phyloP scores from a whole-genome alignment of 2,329 filamentous ascomycete genomes.

The Neoarthrinium moseri region DNA sequence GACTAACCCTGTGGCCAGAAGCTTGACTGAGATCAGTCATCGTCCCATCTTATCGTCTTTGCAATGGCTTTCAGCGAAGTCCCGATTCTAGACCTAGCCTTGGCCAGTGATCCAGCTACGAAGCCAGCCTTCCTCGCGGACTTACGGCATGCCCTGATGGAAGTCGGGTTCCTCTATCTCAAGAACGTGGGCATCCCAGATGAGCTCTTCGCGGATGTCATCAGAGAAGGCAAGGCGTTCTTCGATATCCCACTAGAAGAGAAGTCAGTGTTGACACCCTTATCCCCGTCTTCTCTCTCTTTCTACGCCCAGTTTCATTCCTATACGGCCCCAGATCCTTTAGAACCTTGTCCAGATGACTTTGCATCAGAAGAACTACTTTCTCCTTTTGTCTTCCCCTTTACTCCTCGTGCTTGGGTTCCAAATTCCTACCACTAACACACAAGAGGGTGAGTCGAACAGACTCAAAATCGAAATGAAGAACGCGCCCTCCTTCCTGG shows the following conservation, averaged over 20 bases:
- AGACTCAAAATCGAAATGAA: constrained; percentile 71
- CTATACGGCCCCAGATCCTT: neutral
- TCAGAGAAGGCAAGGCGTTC: constrained; percentile 67
- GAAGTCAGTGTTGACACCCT: constrained; percentile 51
- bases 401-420: too few relatives aligned
- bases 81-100: constrained; percentile 73
- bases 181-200: constrained; percentile 74
- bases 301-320: too few relatives aligned
- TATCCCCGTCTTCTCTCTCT: neutral
- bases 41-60: too few relatives aligned
- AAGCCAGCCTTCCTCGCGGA: constrained; percentile 72
- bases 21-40: too few relatives aligned
- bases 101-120: constrained; percentile 59
- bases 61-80: constrained; percentile 71
- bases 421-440: too few relatives aligned
- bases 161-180: constrained; percentile 87
- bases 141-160: constrained; percentile 73
- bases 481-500: constrained; percentile 69
- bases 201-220: constrained; percentile 63
- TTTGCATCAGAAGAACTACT: too few relatives aligned
- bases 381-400: too few relatives aligned
- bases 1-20: too few relatives aligned
- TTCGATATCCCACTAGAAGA: constrained; percentile 75
- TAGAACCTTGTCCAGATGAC: too few relatives aligned
- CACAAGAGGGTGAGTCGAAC: neutral